These are phyloP conservation scores for Lablab purpureus DNA, from an alignment of 306 rosid species.

Conservation along the genomic window DNA sequence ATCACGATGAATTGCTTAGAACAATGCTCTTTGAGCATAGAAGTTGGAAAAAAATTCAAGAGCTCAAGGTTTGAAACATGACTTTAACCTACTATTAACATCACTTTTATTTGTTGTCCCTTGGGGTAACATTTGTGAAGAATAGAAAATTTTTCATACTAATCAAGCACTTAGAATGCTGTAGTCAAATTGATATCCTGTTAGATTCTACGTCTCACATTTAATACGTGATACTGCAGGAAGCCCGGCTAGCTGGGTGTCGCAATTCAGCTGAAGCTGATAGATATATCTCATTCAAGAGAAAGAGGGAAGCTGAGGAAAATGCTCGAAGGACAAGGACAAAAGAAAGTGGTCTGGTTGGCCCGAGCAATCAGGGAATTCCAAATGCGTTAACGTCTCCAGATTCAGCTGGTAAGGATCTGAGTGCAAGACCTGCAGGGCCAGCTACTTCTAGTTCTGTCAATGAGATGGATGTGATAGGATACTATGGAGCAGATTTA, in stretches of 20 bases:
- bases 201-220: no score
- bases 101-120: neutral
- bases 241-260: slow-evolving; percentile 85
- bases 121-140: neutral
- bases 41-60: slow-evolving; percentile 73
- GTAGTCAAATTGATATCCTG: no score
- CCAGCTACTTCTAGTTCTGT: slow-evolving; percentile 69
- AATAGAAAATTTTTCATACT: neutral
- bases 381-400: slow-evolving; percentile 67
- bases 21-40: slow-evolving; percentile 72
- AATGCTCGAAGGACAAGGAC: slow-evolving; percentile 60
- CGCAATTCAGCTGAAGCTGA: slow-evolving; percentile 77
- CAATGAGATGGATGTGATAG: slow-evolving; percentile 63
- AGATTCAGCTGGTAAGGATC: slow-evolving; percentile 67
- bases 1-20: slow-evolving; percentile 76
- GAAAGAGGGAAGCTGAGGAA: slow-evolving; percentile 78
- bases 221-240: slow-evolving; percentile 54
- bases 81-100: slow-evolving; percentile 12
- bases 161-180: neutral
- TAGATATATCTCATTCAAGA: slow-evolving; percentile 67
- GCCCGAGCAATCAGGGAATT: slow-evolving; percentile 74
- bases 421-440: slow-evolving; percentile 64
- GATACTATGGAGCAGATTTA: slow-evolving; percentile 77
- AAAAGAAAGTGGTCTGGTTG: slow-evolving; percentile 67
- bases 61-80: slow-evolving; percentile 77